Evolutionary conservation across 1,284 basidiomycete genomes (phyloP), one percentile per base, ranked within the genome.

Genomic region (Puccinia triticina): DNA sequence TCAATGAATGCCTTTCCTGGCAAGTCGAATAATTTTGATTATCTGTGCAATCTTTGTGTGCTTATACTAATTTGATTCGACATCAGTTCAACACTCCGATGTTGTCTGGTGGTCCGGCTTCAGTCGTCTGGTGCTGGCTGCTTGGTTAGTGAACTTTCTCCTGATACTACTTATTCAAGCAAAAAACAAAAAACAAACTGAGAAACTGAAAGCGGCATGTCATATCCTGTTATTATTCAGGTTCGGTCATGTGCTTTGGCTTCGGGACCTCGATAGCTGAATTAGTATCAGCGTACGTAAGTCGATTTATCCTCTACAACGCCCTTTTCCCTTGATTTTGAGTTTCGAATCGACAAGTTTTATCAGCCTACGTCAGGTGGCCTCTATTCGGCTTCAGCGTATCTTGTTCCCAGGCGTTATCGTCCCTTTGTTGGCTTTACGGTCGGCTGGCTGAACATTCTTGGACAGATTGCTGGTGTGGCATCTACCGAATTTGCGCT

Each of bases 401-500:
- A 91, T 85, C 88, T 94, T 26, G 91, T 92, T 12, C 93, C 93
- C 0, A 89, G 88, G 83, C 90, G 87, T 80, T 90, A 92, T 85
- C 90, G 93, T 79, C 91, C 93, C 18, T 90, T 90, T 67, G 87
- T 88, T 64, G 89, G 89, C 37, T 89, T 50, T 43, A 69, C 37
- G 50, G 66, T 82, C n/a, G 82, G 83, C 23, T 84, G 86, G 93
- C 90, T 96, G 75, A 96, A 96, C 87, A 91, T 94, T 67, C 91
- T 96, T 16, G 94, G 93, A 64, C 94, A 94, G 87, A 90, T 93
- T 80, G 92, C 93, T 5, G 94, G 94, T 48, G 89, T 94, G 67
- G 91, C 93, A 0, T 94, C 93, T 1, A 95, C 94, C 1, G 95
- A 96, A 87, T 96, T 93, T 85, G 95, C 94, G 81, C 89, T 97